Evolutionary conservation across 495 filamentous ascomycete genomes (phyloP).

Genomic region (Xanthoparmelia taractica): DNA sequence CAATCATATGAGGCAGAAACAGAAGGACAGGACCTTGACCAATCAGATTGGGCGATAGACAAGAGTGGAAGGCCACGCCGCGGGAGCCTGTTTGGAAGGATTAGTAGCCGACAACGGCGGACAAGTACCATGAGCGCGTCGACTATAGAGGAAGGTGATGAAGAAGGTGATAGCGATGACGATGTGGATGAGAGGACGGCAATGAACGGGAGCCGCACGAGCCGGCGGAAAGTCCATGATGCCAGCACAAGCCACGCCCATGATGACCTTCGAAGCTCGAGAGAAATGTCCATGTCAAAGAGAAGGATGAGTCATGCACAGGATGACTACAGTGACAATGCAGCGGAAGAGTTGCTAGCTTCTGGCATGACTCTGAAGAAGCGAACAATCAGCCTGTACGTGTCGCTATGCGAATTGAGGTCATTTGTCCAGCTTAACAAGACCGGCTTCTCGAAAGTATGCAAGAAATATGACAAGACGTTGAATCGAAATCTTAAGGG

Average conservation of each 20-base stretch:
- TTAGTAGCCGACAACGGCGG: slow-evolving; percentile 33
- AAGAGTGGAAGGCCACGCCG: slow-evolving; percentile 39
- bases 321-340: slow-evolving; percentile 71
- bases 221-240: slow-evolving; percentile 27
- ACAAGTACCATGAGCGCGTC: slow-evolving; percentile 44
- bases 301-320: slow-evolving; percentile 49
- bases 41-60: slow-evolving; percentile 43
- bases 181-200: slow-evolving; percentile 54
- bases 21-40: slow-evolving; percentile 48
- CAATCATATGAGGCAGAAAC: slow-evolving; percentile 59
- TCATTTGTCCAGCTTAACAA: slow-evolving; percentile 94
- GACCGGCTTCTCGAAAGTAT: slow-evolving; percentile 89
- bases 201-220: slow-evolving; percentile 37
- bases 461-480: slow-evolving; percentile 99
- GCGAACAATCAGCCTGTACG: slow-evolving; percentile 75
- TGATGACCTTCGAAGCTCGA: slow-evolving; percentile 48
- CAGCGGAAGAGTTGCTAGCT: slow-evolving; percentile 62
- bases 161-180: slow-evolving; percentile 56
- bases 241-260: slow-evolving; percentile 29
- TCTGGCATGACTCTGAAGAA: slow-evolving; percentile 85
- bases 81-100: slow-evolving; percentile 39
- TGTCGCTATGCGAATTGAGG: slow-evolving; percentile 89
- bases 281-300: slow-evolving; percentile 44
- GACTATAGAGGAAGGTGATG: slow-evolving; percentile 33
- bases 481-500: slow-evolving; percentile 68